phyloP scores from a whole-genome alignment of 2,329 filamentous ascomycete species.

The Sarocladium brachiariae region DNA sequence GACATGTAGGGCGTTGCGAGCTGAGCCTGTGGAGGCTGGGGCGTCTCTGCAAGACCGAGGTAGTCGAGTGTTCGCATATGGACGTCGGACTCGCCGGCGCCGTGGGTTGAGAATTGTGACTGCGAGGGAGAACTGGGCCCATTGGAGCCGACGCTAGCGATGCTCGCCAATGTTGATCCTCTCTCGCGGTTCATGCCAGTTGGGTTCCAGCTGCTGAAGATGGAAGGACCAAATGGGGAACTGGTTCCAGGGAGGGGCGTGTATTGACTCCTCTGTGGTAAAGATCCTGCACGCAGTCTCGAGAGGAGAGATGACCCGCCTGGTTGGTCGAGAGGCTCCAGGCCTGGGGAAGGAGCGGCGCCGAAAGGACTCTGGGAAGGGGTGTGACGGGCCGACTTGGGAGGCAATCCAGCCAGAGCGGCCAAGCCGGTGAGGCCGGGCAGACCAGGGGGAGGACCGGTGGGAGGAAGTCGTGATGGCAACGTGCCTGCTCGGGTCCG shows the following conservation, averaged over 20 bases:
- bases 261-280: constrained; percentile 80
- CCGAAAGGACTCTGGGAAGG: constrained; percentile 79
- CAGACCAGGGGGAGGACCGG: constrained; percentile 56
- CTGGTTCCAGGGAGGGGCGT: constrained; percentile 45
- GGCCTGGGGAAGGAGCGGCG: constrained; percentile 56
- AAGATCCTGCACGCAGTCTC: constrained; percentile 82
- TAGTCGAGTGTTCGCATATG: constrained; percentile 89
- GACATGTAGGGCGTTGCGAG: constrained; percentile 70
- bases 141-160: constrained; percentile 84
- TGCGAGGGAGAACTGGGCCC: constrained; percentile 81
- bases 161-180: constrained; percentile 74
- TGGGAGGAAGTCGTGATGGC: constrained; percentile 87
- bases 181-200: constrained; percentile 63
- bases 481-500: constrained; percentile 89
- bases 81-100: constrained; percentile 78
- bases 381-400: constrained; percentile 77
- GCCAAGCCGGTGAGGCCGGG: constrained; percentile 48
- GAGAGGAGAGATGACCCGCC: constrained; percentile 71
- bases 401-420: constrained; percentile 49
- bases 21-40: constrained; percentile 69
- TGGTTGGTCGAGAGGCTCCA: constrained; percentile 39
- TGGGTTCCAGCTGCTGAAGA: constrained; percentile 84
- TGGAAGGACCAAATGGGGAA: constrained; percentile 77
- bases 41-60: constrained; percentile 87
- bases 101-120: constrained; percentile 80